Base-by-base conservation (phyloP, 2,329 filamentous ascomycete genomes). In the Colletotrichum aenigma region DNA sequence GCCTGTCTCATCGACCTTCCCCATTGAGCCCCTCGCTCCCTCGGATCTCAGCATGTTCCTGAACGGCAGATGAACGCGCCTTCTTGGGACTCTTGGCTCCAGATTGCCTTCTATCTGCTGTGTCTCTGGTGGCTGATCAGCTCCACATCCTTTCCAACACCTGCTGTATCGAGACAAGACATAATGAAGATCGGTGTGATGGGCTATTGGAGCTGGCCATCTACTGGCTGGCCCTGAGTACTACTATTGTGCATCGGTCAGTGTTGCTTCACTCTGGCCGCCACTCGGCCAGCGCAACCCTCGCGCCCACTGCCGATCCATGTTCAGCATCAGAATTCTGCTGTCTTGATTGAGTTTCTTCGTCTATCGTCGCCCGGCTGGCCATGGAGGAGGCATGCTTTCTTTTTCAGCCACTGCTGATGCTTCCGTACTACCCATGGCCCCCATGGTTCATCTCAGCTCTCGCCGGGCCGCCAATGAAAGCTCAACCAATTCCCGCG, bases 381-480 rank as follows among this genome's bases (percentile, higher is more conserved):
- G 55, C 32, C 38, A 60, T 34, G 30, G 36, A 34, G 24, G 38
- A 43, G n/a, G 62, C 21, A 38, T 56, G 48, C 28, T 38, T 43
- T 61, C 34, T 24, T 48, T 48, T 56, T 38, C 64, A 74, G 38
- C 26, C n/a, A 72, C 36, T 56, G 18, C 32, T 38, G 62, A 43
- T 34, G 56, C 32, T 48, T 69, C 21, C 38, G 10, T 34, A 24
- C 24, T 60, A 69, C 21, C 64, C 62, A 18, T 66, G 66, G 32
- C 55, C 28, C 61, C 66, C 30, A 66, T 43, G 70, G 70, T 70
- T 74, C 70, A 74, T 76, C 66, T 74, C 70, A 74, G 65, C 65
- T 65, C 32, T 65, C n/a, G 24, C 18, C 56, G 24, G 26, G 21
- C 70, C 71, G 38, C 74, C 70, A 66, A 74, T 66, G 65, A 30